These are phyloP conservation scores for Earliella scabrosa DNA, from an alignment of 1,284 basidiomycete species.

Conservation along the genomic window DNA sequence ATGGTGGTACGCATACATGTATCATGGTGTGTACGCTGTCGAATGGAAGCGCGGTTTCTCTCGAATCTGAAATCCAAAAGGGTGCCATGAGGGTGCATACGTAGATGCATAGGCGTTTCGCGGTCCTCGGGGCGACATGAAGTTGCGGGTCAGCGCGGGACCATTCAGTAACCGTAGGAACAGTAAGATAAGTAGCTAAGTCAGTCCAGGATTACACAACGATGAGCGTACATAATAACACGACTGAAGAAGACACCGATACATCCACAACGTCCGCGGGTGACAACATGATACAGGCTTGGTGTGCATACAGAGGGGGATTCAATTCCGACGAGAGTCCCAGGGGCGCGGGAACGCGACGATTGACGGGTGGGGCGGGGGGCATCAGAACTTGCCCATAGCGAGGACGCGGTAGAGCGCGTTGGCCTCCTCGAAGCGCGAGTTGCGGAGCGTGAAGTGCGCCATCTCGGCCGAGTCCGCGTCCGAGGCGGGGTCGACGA, in stretches of 20 bases:
- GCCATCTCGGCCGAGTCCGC: conserved; percentile 74
- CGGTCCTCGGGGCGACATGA: too few relatives aligned
- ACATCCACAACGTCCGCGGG: conserved; percentile 5
- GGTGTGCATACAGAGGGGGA: conserved; percentile 10
- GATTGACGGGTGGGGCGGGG: too few relatives aligned
- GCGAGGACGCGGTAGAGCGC: conserved; percentile 66
- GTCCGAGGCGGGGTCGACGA: conserved; percentile 63
- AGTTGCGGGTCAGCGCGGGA: neutral
- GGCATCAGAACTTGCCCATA: conserved; percentile 41
- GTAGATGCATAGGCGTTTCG: conserved; percentile 8
- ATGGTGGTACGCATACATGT: conserved; percentile 4
- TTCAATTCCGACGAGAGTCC: neutral
- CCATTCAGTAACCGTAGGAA: neutral
- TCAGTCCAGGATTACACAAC: neutral
- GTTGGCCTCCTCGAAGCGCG: conserved; percentile 76
- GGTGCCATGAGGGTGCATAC: neutral
- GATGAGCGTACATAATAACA: neutral
- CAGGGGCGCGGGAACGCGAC: neutral
- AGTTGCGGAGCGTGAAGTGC: conserved; percentile 70
- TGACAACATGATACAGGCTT: conserved; percentile 1
- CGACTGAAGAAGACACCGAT: neutral
- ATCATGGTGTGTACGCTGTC: conserved; percentile 14
- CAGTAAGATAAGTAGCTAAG: neutral
- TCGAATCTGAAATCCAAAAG: neutral
- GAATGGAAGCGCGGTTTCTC: conserved; percentile 5